Conservation (phyloP, 225 moss, liverwort and hornwort species). For the Takakia lepidozioides region DNA sequence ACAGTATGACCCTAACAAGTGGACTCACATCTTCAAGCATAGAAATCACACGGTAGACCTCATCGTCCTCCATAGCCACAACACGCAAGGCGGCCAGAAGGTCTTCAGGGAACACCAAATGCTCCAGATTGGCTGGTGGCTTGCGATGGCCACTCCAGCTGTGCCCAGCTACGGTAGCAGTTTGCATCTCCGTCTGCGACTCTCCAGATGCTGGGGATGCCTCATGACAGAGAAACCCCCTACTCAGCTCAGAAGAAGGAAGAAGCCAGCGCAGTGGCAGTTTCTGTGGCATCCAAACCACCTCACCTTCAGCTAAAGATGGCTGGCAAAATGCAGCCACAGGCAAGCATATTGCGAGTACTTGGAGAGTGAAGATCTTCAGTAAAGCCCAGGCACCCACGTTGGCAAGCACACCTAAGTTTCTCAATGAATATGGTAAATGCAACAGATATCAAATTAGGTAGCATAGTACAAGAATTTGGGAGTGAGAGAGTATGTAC, state of each 20-base stretch:
- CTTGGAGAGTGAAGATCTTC: neutral
- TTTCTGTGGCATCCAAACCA: conserved; percentile 28
- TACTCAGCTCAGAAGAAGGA: conserved; percentile 33
- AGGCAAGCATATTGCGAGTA: too few relatives aligned
- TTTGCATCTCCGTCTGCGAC: too few relatives aligned
- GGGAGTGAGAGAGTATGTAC: too few relatives aligned
- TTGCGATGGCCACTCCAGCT: conserved; percentile 58
- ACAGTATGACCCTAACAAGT: too few relatives aligned
- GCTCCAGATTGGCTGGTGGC: conserved; percentile 26
- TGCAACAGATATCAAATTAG: too few relatives aligned
- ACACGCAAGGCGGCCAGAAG: conserved; percentile 71
- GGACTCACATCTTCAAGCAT: conserved; percentile 65
- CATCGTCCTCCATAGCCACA: conserved; percentile 67
- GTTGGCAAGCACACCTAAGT: too few relatives aligned
- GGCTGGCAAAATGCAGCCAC: neutral
- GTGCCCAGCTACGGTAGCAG: too few relatives aligned
- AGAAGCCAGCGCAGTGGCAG: conserved; percentile 80
- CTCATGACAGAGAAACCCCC: conserved; percentile 27
- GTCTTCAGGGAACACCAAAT: conserved; percentile 83
- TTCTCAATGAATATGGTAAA: too few relatives aligned
- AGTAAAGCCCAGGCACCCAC: too few relatives aligned
- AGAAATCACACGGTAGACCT: conserved; percentile 38
- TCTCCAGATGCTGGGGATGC: neutral
- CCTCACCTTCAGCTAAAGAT: neutral
- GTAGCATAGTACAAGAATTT: too few relatives aligned